Evolutionary conservation across 148 eudicot species (phyloP).

Genomic region (Beta vulgaris): DNA sequence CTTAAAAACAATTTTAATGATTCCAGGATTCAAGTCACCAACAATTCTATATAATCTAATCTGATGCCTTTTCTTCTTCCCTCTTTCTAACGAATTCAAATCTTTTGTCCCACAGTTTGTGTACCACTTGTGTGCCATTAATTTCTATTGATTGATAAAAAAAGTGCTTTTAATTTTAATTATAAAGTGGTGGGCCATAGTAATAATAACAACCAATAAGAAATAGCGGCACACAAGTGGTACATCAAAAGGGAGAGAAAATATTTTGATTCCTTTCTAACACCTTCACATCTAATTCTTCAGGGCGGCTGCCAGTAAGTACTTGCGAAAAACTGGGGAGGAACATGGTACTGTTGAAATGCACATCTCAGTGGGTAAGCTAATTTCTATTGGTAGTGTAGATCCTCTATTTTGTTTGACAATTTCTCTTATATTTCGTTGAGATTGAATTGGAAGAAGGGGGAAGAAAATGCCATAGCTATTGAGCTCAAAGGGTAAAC

Average conservation of each 20-base stretch:
- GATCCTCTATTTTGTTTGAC: not conserved
- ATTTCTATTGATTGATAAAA: no score
- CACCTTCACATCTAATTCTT: constrained; percentile 12
- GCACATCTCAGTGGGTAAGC: constrained; percentile 71
- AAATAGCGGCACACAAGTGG: no score
- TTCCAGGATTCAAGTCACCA: not conserved
- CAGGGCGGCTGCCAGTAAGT: constrained; percentile 76
- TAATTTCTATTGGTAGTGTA: not conserved
- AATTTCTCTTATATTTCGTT: not conserved
- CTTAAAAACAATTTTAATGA: no score
- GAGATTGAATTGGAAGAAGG: not conserved
- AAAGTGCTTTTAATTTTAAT: no score
- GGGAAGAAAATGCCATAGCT: not conserved
- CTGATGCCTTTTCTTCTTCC: no score
- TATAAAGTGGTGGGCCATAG: no score
- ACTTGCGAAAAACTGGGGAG: constrained; percentile 70
- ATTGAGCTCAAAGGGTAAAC: not conserved
- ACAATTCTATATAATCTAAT: not conserved
- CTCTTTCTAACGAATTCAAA: no score
- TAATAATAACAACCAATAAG: no score
- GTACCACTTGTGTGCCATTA: no score
- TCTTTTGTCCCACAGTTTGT: no score
- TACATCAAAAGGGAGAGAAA: no score
- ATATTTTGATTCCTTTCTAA: no score
- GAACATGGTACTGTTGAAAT: constrained; percentile 85